Base-by-base conservation (phyloP, 1,284 basidiomycete genomes). In the Entoloma clypeatum region DNA sequence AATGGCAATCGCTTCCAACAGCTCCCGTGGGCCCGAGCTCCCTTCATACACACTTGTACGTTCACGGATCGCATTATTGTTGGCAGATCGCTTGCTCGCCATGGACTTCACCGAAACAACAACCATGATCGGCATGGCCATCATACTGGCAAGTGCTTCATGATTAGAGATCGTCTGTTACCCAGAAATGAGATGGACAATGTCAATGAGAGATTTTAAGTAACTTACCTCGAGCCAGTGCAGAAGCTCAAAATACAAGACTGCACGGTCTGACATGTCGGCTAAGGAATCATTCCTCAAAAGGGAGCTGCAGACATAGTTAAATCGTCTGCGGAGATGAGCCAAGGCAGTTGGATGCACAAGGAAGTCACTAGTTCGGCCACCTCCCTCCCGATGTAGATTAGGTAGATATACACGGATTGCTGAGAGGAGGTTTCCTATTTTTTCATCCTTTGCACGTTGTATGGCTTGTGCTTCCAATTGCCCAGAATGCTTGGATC, bases 51-150 rank as follows among this genome's bases (percentile, higher is more conserved):
- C 63, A 46, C 92, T 82, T 1, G 77, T 81, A 18, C 87, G 79
- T 59, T 90, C 87, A 33, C 85, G 79, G 32, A 79, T 69, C 5
- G 72, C 68, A 4, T 71, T 62, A 41, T 65, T 69, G 28, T 63
- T n/a, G n/a, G n/a, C n/a, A n/a, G n/a, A n/a, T n/a, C n/a, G n/a
- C n/a, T n/a, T 59, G 43, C 66, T 71, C 5, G 62, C 44, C 11
- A 67, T 55, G 44, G 53, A 53, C 36, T 72, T 86, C 21, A 80
- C 73, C n/a, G 81, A 82, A 3, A 74, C 66, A 14, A 79, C 74
- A 3, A 86, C 79, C 91, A 94, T 94, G 57, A 91, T 91, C 1
- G 92, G 91, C 90, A 93, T 94, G 1, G 86, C 92, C 78, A 95
- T 89, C 86, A 94, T 92, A 51, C 86, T 88, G 2, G 90, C 89